A percentile compares a stretch with the other conserved stretches of the same genome.
Conservation (phyloP, 495 filamentous ascomycete genomes). For the Aspergillus kassunensis region DNA sequence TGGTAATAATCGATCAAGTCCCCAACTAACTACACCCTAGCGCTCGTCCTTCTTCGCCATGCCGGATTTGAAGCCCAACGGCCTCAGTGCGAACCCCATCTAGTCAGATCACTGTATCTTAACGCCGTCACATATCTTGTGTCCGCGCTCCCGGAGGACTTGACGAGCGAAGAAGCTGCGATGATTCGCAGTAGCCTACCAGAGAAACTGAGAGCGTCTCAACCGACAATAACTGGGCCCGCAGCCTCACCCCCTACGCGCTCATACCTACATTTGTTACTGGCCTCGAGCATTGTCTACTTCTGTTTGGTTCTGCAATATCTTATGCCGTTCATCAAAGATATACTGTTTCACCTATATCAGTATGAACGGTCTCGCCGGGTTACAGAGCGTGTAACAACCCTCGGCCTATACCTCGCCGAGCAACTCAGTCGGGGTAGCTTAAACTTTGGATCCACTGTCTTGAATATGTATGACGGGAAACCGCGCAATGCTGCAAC, state of each 20-base stretch:
- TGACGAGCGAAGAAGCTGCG: slow-evolving; percentile 39
- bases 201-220: slow-evolving; percentile 15
- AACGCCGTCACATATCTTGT: slow-evolving; percentile 63
- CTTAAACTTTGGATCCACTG: slow-evolving; percentile 43
- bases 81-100: slow-evolving; percentile 29
- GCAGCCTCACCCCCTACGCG: neutral
- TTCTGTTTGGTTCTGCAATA: slow-evolving; percentile 54
- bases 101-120: slow-evolving; percentile 64
- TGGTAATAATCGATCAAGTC: neutral
- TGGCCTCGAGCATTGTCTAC: slow-evolving; percentile 53
- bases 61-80: slow-evolving; percentile 40
- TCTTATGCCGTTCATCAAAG: slow-evolving; percentile 54
- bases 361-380: slow-evolving; percentile 62
- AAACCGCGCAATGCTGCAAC: slow-evolving; percentile 49
- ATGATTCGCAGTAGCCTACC: slow-evolving; percentile 31
- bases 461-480: slow-evolving; percentile 54
- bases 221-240: neutral
- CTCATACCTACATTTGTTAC: slow-evolving; percentile 55
- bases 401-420: slow-evolving; percentile 43
- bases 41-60: slow-evolving; percentile 37
- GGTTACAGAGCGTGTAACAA: slow-evolving; percentile 53
- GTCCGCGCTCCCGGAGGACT: slow-evolving; percentile 56
- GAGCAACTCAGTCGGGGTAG: slow-evolving; percentile 51
- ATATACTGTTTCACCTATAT: slow-evolving; percentile 49
- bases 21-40: slow-evolving; percentile 18